Conservation (phyloP, 2,329 filamentous ascomycete species). For the Fusarium coffeatum region DNA sequence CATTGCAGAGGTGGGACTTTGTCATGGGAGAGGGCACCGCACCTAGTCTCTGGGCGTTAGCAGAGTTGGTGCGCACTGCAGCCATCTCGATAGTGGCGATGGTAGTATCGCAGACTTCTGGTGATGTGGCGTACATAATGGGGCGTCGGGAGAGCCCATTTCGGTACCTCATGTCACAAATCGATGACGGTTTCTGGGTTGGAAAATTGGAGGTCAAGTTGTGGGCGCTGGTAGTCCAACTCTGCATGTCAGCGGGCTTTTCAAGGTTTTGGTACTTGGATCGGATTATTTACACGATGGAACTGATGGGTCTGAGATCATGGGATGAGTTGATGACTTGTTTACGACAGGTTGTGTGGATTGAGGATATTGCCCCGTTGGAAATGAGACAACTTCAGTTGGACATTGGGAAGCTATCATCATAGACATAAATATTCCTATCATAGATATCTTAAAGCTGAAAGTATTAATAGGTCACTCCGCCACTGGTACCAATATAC, state of each 20-base stretch:
- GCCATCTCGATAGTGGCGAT: constrained; percentile 12
- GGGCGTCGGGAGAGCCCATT: not conserved
- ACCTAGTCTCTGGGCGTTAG: not conserved
- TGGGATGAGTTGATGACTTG: constrained; percentile 19
- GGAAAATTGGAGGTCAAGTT: constrained; percentile 13
- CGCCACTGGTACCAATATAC: constrained; percentile 17
- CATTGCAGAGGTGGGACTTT: not conserved
- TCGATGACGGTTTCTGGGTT: not conserved
- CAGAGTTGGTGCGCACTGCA: constrained; percentile 31
- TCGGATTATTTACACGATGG: constrained; percentile 8
- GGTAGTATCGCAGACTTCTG: constrained; percentile 29
- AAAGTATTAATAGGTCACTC: not conserved
- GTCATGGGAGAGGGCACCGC: accelerated
- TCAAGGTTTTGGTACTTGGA: constrained; percentile 19
- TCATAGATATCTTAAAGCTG: not conserved
- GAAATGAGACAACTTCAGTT: constrained; percentile 25
- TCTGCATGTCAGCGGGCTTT: constrained; percentile 5
- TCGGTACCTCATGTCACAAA: not conserved
- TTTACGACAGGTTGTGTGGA: constrained; percentile 20
- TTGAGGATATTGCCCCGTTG: constrained; percentile 9
- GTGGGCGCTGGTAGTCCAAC: constrained; percentile 31
- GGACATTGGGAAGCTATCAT: constrained; percentile 6
- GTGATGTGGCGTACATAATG: constrained; percentile 16
- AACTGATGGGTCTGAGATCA: not conserved
- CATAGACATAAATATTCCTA: not conserved